These are phyloP conservation scores for Chytriomyces confervae DNA, from an alignment of 192 early-diverging fungal genomes.

Conservation along the genomic window DNA sequence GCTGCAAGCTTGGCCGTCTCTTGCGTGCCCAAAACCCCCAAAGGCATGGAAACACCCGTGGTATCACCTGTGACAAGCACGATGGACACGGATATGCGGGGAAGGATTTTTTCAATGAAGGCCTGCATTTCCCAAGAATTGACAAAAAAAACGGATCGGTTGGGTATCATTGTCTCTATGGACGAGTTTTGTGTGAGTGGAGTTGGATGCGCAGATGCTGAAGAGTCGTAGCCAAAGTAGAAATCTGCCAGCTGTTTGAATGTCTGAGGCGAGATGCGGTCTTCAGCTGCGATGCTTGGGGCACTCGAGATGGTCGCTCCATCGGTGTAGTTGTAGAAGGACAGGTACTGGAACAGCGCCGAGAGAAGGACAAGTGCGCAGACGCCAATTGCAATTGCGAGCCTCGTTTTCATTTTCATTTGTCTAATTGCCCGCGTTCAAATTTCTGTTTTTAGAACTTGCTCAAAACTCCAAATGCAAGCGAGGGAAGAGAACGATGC, in stretches of 20 bases:
- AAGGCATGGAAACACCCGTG: background rate
- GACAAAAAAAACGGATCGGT: background rate
- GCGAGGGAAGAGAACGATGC: too few species aligned
- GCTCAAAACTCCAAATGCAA: too few species aligned
- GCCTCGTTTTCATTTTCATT: background rate
- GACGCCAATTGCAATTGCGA: background rate
- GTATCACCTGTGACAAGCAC: conserved; percentile 4
- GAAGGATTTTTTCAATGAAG: background rate
- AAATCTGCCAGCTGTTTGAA: background rate
- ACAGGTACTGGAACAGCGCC: background rate
- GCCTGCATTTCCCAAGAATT: background rate
- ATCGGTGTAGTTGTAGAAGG: background rate
- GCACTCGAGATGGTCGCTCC: background rate
- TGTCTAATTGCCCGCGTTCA: too few species aligned
- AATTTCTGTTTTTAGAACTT: too few species aligned
- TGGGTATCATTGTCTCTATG: background rate
- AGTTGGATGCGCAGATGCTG: background rate
- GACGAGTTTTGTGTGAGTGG: background rate
- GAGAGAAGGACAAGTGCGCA: background rate
- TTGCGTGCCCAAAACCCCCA: background rate
- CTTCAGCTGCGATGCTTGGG: background rate
- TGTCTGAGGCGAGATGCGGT: background rate
- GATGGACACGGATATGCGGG: background rate
- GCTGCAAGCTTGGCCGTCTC: background rate
- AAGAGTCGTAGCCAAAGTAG: background rate